phyloP scores from a whole-genome alignment of 2,329 filamentous ascomycete genomes.

The Penicillium brasilianum region DNA sequence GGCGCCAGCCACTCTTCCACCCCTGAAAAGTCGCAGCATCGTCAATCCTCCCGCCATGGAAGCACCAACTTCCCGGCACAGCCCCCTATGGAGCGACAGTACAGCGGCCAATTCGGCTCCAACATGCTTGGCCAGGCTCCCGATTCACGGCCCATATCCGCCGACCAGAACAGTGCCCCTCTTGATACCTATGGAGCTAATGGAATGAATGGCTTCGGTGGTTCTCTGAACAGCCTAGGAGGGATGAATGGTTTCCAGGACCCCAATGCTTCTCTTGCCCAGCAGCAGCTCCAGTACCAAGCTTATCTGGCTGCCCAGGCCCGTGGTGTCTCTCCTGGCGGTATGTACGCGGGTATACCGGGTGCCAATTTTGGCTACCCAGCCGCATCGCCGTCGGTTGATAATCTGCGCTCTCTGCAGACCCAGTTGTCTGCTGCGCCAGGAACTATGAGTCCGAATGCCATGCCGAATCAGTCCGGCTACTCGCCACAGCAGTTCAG shows the following conservation, averaged over 20 bases:
- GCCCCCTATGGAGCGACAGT: conserved; percentile 49
- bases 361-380: conserved; percentile 51
- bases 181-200: conserved; percentile 48
- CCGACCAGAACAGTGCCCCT: conserved; percentile 41
- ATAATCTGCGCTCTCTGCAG: conserved; percentile 49
- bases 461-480: conserved; percentile 55
- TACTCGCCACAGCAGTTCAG: conserved; percentile 54
- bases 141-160: conserved; percentile 46
- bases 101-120: conserved; percentile 46
- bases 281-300: conserved; percentile 64
- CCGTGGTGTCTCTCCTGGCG: conserved; percentile 49
- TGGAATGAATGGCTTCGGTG: conserved; percentile 39
- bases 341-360: conserved; percentile 54
- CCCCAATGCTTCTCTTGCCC: conserved; percentile 48
- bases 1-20: conserved; percentile 39
- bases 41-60: conserved; percentile 50
- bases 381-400: conserved; percentile 47
- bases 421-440: conserved; percentile 44
- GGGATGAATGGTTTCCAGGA: conserved; percentile 44
- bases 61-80: conserved; percentile 44
- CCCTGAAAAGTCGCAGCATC: conserved; percentile 49
- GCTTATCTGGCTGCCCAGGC: conserved; percentile 56
- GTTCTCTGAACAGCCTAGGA: conserved; percentile 37
- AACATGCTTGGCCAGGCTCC: conserved; percentile 42
- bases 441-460: conserved; percentile 44